Base-by-base conservation (phyloP, 805 yeast species). In the Metschnikowia arizonensis region DNA sequence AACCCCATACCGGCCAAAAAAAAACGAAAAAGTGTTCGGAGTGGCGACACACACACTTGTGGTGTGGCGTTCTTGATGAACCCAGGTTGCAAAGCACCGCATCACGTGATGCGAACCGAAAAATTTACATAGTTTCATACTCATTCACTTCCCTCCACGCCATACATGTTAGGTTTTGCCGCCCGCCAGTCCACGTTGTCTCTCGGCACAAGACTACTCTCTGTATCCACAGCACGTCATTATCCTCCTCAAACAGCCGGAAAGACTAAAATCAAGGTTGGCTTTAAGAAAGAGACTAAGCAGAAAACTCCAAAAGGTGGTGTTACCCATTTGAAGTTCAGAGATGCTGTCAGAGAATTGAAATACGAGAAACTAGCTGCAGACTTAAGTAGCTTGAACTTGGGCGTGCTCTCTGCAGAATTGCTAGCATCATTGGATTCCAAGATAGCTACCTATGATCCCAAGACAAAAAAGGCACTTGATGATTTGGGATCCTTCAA, bases 401-500 rank as follows among this genome's bases (percentile, higher is more conserved):
- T 63, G 30, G 50, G 40, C 12, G 45, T 44, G 7, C 47, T 59
- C 34, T 46, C 48, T 11, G 42, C 58, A 17, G 42, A 47, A 4
- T 45, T 45, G 5, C 50, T 61, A 40, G 33, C 33, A 8, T 10
- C 33, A 1, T 11, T 32, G 26, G 44, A 41, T 15, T 45, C 59
- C 12, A 48, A 50, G 15, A 53, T 69, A 6, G 60, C 57, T 21
- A 56, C 53, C 28, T 86, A 72, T 62, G 64, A 72, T 12, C 58
- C 66, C 1, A 58, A 59, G 11, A 68, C 73, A 14, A 66, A 76
- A 47, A 60, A 66, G 44, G 64, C 66, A 38, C 66, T 87, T 50
- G 64, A 66, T 28, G 69, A 71, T 33, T 62, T 82, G 45, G 90
- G 89, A 18, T 66, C 84, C 0, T 85, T 85, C 65, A 78, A 79